Base-by-base conservation (phyloP, 202 grass and related monocot genomes). In the Elaeis oleifera region DNA sequence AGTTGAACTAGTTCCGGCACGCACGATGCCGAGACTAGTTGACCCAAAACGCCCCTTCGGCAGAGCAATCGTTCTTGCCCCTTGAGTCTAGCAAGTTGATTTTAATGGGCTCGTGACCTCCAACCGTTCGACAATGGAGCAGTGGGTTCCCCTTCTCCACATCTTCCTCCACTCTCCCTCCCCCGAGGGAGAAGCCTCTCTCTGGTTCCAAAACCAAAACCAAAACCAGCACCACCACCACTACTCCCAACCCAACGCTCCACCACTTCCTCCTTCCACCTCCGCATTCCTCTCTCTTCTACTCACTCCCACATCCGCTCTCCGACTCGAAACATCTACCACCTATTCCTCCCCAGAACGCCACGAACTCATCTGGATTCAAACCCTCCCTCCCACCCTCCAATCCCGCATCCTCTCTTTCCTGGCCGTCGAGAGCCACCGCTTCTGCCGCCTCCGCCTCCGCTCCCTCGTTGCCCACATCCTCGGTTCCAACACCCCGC, bases 341-440 rank as follows among this genome's bases (percentile, higher is more conserved):
- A 39, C 54, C 69, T 50, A 39, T 25, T 6, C 25, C 72, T 11
- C n/a, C 60, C 64, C 53, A 74, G 52, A 52, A 49, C 0, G 50
- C 73, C 49, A 71, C 31, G 48, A 25, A 26, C 17, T 51, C 26
- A 28, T 80, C 70, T 67, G 90, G 76, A 76, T 96, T 48, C 81
- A 80, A 60, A 80, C 73, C 18, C 80, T 90, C 54, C 83, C 86
- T 32, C 78, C 68, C 3, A 59, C 82, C 61, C 50, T 88, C 73
- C 83, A 96, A 68, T 88, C 70, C 16, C 83, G 85, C 61, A 80
- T 76, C 55, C 84, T 96, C 70, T 88, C 87, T 57, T 96, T 96
- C 76, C 74, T 90, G 56, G 68, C 76, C 49, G 64, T 71, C n/a
- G 71, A 80, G 25, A 18, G 63, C 3, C 14, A 1, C 25, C 81